phyloP scores from a whole-genome alignment of 306 rosid genomes.

The Quercus parvula region DNA sequence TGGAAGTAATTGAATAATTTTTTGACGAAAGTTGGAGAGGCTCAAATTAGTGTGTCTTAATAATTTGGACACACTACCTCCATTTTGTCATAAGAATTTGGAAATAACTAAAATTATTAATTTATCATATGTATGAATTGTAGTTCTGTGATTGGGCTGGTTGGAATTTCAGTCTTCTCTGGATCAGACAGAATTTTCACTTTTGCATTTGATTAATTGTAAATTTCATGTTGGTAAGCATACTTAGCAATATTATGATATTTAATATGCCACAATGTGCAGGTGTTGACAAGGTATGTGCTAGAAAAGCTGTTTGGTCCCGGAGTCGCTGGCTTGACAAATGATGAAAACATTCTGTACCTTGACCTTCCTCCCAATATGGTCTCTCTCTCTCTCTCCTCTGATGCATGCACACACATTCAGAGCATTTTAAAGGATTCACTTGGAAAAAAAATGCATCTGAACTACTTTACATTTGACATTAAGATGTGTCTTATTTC shows the following conservation, averaged over 20 bases:
- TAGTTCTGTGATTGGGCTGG: background rate
- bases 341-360: conserved; percentile 52
- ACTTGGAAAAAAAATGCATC: background rate
- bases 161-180: background rate
- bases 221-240: background rate
- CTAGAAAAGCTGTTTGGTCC: conserved; percentile 83
- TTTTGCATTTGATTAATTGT: background rate
- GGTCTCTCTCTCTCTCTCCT: conserved; percentile 39
- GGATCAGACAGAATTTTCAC: background rate
- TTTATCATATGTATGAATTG: background rate
- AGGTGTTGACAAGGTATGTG: conserved; percentile 75
- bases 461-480: background rate
- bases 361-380: conserved; percentile 90
- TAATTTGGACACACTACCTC: background rate
- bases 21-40: background rate
- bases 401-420: background rate
- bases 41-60: background rate
- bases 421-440: background rate
- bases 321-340: conserved; percentile 49
- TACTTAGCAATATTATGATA: conserved; percentile 6
- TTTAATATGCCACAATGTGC: conserved; percentile 18
- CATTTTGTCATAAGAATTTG: background rate
- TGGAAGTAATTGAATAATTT: background rate
- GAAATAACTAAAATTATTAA: too few species aligned
- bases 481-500: background rate